Evolutionary conservation across 2,329 filamentous ascomycete genomes (phyloP).

Genomic region (Zymoseptoria crescenta): DNA sequence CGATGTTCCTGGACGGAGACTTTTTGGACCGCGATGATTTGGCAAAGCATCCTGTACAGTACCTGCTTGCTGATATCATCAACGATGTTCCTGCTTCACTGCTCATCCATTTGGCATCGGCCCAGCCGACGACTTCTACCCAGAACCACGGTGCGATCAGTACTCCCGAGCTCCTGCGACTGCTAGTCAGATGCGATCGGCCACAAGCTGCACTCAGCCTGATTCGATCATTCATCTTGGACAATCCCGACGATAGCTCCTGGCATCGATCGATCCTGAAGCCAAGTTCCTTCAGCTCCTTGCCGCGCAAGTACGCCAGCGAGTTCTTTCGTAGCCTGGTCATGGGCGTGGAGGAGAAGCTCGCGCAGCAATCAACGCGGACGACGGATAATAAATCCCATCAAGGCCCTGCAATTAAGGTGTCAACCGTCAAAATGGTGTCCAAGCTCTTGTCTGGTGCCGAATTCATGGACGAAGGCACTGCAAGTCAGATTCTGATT

Average conservation of each 20-base stretch:
- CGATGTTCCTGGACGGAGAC: conserved; percentile 28
- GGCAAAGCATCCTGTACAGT: background rate
- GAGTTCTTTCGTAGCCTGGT: conserved; percentile 26
- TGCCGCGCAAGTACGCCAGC: conserved; percentile 27
- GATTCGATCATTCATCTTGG: conserved; percentile 7
- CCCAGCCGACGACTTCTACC: background rate
- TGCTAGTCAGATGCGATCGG: conserved; percentile 8
- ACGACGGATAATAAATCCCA: conserved; percentile 4
- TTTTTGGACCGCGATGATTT: conserved; percentile 21
- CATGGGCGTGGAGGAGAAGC: conserved; percentile 23
- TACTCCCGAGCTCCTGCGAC: conserved; percentile 2
- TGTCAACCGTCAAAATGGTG: conserved; percentile 38
- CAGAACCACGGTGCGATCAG: background rate
- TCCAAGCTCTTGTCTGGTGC: conserved; percentile 32
- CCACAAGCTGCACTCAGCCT: conserved; percentile 8
- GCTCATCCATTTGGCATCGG: conserved; percentile 7
- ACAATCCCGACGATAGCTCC: conserved; percentile 30
- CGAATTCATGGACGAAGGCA: conserved; percentile 27
- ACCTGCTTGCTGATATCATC: background rate
- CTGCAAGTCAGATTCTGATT: conserved; percentile 27
- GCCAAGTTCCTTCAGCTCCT: conserved; percentile 25
- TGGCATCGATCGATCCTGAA: conserved; percentile 36
- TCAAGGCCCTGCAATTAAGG: conserved; percentile 28
- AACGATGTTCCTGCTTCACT: conserved; percentile 9
- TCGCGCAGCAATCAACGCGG: conserved; percentile 20